Base-by-base conservation (phyloP, 192 early-diverging fungal species). In the Coemansia aciculifera region DNA sequence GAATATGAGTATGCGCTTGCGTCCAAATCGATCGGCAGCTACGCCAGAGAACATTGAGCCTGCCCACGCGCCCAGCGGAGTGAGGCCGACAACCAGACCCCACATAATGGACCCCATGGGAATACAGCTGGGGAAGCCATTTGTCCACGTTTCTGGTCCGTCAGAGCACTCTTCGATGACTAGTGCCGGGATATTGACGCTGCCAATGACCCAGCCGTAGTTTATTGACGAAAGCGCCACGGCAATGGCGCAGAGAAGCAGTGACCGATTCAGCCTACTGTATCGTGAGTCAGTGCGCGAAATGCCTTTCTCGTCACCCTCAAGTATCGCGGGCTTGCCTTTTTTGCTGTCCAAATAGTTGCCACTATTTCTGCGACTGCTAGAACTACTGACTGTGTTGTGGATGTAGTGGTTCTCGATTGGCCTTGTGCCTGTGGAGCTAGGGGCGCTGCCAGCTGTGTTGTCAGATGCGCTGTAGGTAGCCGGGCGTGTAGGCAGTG, bases 31-130 rank as follows among this genome's bases (percentile, higher is more conserved):
- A 63, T 93, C 89, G 34, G 86, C 88, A 23, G 86, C 84, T 15
- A 74, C 29, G 29, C 89, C 82, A 1, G 90, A 88, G 39, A 91
- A 83, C 59, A 92, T 68, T 1, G 93, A 90, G 24, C 93, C 95
- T 2, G 90, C 51, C 48, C 94, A 83, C 1, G 89, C 94, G 38
- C 94, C 94, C 13, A 92, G 79, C 5, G 85, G 87, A 12, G 79
- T 69, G 84, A 79, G 67, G 75, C 87, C 66, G 85, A 87, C 52
- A 75, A 88, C 48, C 79, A 82, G 39, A 75, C 81, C 42, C 88
- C 88, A 83, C 73, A 93, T 73, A 2, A 72, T 77, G 62, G 79
- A 82, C 8, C 78, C 77, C 91, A 93, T 93, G 29, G 87, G 86
- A 37, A 93, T 85, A 56, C 91, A 93, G 57, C 76, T 69, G 6